Conservation (phyloP, 2,329 filamentous ascomycete genomes). For the Claviceps paspali region DNA sequence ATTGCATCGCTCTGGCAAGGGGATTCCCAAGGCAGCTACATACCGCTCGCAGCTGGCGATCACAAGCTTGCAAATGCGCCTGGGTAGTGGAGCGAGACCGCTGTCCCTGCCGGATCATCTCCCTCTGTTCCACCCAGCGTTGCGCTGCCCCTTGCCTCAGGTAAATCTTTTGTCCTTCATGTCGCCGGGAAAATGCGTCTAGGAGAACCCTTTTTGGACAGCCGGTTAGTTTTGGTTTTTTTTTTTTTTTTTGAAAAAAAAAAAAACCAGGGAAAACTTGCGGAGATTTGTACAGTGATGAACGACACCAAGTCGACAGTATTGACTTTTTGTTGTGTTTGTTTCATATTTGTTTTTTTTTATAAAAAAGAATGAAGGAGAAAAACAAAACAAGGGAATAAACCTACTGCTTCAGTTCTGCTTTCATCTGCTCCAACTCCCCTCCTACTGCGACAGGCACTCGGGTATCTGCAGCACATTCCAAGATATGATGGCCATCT, state of each 20-base stretch:
- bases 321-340: too few relatives aligned
- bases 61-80: slow-evolving; percentile 35
- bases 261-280: too few relatives aligned
- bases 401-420: slow-evolving; percentile 45
- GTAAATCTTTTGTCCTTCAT: slow-evolving; percentile 51
- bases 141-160: slow-evolving; percentile 44
- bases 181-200: slow-evolving; percentile 44
- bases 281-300: too few relatives aligned
- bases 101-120: slow-evolving; percentile 35
- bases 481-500: slow-evolving; percentile 49
- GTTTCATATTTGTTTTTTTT: too few relatives aligned
- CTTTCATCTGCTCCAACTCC: slow-evolving; percentile 43
- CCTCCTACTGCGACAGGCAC: slow-evolving; percentile 39
- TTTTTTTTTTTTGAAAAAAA: too few relatives aligned
- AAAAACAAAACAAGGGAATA: too few relatives aligned
- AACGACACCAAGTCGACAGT: background rate
- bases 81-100: slow-evolving; percentile 31
- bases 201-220: slow-evolving; percentile 35
- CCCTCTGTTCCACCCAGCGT: slow-evolving; percentile 41
- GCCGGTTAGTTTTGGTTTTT: background rate
- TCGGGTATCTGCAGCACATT: slow-evolving; percentile 45
- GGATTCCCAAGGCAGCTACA: slow-evolving; percentile 12
- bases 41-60: slow-evolving; percentile 42
- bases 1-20: too few relatives aligned
- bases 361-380: too few relatives aligned